Evolutionary conservation across 1,284 basidiomycete genomes (phyloP), one percentile per base, ranked within the genome.

Genomic region (Trichosporon faecale): DNA sequence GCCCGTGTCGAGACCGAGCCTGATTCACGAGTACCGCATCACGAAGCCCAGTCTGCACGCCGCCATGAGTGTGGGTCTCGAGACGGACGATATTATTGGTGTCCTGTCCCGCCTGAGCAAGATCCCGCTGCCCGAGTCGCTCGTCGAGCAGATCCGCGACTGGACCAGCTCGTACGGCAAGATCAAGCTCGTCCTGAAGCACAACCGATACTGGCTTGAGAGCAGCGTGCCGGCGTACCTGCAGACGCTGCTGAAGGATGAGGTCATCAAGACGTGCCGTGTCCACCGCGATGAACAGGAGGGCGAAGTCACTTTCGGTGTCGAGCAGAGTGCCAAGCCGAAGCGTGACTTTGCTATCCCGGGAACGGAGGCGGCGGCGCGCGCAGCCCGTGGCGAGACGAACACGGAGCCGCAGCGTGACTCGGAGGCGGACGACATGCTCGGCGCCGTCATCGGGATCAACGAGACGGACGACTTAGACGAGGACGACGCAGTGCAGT

Each of bases 11-110:
- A 91, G 97, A 85, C 97, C 97, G 55, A 91, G 93, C 37, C 93
- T 97, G 84, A 96, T 99, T 73, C 97, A 99, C 85, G 97, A 99
- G 86, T 99, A 98, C 88, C 95, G 97, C 85, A 90, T 99, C 78
- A 98, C 96, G 65, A 91, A 95, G 63, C 97, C 98, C 83, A 98
- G 95, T 27, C 87, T 99, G 31, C 98, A 99, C 84, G 97, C 97
- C 67, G 97, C 97, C 68, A 96, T 99, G 72, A 98, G 95, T 16
- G 97, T 99, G 70, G 97, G 97, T 25, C 86, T 99, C 44, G 94
- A 98, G 82, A 99, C 97, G 3, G 91, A 96, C 79, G 95, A 99
- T 82, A 99, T 99, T 78, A 98, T 99, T 83, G 94, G 95, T 86
- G 97, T 95, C 21, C 85, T 95, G 72, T 93, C 93, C 75, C 89